Evolutionary conservation across 352 stramenopile genomes (phyloP).

Genomic region (Pythium pyrilobum): DNA sequence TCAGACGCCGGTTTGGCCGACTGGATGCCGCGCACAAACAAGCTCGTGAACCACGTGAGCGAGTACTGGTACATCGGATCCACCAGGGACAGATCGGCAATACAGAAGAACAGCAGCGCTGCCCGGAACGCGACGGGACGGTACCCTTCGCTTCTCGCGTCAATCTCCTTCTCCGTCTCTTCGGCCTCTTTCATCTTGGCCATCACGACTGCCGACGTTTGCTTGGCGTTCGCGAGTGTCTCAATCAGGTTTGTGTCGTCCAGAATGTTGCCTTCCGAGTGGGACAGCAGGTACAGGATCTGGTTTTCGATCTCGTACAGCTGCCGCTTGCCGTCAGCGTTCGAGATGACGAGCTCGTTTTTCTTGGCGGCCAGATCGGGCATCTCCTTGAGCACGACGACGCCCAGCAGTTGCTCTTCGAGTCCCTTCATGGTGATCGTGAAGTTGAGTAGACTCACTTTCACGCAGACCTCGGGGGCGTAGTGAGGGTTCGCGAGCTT

Average conservation of each 20-base stretch:
- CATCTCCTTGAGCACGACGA: slow-evolving; percentile 87
- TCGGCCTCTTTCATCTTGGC: slow-evolving; percentile 89
- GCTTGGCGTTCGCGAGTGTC: slow-evolving; percentile 78
- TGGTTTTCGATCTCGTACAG: slow-evolving; percentile 91
- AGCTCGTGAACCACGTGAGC: slow-evolving; percentile 88
- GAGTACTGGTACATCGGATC: slow-evolving; percentile 92
- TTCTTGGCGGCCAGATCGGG: slow-evolving; percentile 89
- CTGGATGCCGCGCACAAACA: slow-evolving; percentile 90
- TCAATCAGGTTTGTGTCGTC: slow-evolving; percentile 92
- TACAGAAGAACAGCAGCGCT: slow-evolving; percentile 89
- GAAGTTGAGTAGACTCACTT: slow-evolving; percentile 92
- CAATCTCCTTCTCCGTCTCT: slow-evolving; percentile 89
- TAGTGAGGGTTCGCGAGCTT: slow-evolving; percentile 93
- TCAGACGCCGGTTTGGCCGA: slow-evolving; percentile 57
- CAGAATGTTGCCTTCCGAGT: slow-evolving; percentile 91
- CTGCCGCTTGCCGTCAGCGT: slow-evolving; percentile 84
- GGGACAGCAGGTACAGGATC: slow-evolving; percentile 88
- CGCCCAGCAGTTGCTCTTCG: slow-evolving; percentile 87
- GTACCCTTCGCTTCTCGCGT: slow-evolving; percentile 83
- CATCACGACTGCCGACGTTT: slow-evolving; percentile 76
- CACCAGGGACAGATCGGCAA: slow-evolving; percentile 83
- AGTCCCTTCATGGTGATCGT: slow-evolving; percentile 91
- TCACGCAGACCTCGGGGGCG: slow-evolving; percentile 87
- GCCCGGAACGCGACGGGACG: slow-evolving; percentile 85
- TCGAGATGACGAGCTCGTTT: slow-evolving; percentile 86